Evolutionary conservation across 768 basidiomycete genomes (phyloP).

Genomic region (Cantharellus cinnabarinus): DNA sequence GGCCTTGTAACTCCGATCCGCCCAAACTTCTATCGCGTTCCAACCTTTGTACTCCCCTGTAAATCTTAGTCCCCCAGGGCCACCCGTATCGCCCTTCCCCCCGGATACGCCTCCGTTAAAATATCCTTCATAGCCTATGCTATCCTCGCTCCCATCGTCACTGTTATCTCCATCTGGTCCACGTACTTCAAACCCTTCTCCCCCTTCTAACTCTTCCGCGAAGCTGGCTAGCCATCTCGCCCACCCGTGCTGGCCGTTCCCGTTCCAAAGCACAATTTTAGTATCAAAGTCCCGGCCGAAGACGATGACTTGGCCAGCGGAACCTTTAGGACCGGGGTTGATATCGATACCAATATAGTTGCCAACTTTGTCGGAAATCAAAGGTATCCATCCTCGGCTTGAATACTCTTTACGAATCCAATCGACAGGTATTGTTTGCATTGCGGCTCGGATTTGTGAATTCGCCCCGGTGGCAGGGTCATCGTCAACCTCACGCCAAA

Average conservation of each 20-base stretch:
- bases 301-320: slow-evolving; percentile 82
- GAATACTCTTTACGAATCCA: slow-evolving; percentile 87
- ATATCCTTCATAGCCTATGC: slow-evolving; percentile 69
- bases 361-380: slow-evolving; percentile 80
- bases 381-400: slow-evolving; percentile 88
- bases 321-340: slow-evolving; percentile 33
- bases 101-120: slow-evolving; percentile 70
- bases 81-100: slow-evolving; percentile 54
- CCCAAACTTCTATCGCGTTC: slow-evolving; percentile 86
- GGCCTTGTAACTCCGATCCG: slow-evolving; percentile 65
- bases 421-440: slow-evolving; percentile 75
- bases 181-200: slow-evolving; percentile 75
- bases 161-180: slow-evolving; percentile 27
- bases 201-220: slow-evolving; percentile 78
- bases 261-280: slow-evolving; percentile 85
- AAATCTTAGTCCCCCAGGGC: slow-evolving; percentile 49
- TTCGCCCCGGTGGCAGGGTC: slow-evolving; percentile 78
- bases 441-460: slow-evolving; percentile 40
- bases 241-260: slow-evolving; percentile 85
- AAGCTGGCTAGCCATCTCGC: slow-evolving; percentile 83
- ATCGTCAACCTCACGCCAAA: slow-evolving; percentile 86
- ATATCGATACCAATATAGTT: slow-evolving; percentile 96
- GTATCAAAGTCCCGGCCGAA: slow-evolving; percentile 99
- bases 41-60: slow-evolving; percentile 80
- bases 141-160: slow-evolving; percentile 55